Percentiles rank a stretch among this genome's conserved stretches.
These are phyloP conservation scores for Pseudozyma tsukubaensis DNA, from an alignment of 1,284 basidiomycete species.

Conservation along the genomic window DNA sequence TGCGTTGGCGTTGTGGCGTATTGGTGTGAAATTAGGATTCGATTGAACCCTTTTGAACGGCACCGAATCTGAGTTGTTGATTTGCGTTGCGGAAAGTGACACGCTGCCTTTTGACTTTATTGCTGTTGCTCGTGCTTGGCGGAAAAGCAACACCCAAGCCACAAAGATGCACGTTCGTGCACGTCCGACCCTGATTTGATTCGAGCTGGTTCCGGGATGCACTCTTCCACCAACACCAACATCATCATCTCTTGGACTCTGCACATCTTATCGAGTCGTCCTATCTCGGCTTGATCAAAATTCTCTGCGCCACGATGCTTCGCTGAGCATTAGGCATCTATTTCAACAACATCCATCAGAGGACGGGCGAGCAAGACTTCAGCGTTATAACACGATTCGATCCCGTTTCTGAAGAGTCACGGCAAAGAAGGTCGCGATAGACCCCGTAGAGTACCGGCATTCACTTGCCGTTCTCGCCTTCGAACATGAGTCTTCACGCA, in stretches of 20 bases:
- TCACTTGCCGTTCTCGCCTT: not conserved
- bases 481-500: constrained; percentile 22
- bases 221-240: not conserved
- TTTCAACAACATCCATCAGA: no score
- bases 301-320: no score
- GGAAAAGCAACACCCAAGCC: no score
- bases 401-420: no score
- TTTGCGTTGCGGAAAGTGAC: constrained; percentile 7
- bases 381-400: no score
- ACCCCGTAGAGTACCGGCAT: no score
- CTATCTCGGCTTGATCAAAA: not conserved
- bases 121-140: not conserved
- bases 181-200: not conserved
- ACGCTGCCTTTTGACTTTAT: not conserved
- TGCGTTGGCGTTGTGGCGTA: not conserved
- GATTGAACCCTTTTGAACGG: not conserved
- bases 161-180: constrained; percentile 1
- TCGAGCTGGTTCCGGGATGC: not conserved
- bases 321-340: no score
- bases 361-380: no score
- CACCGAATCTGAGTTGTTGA: not conserved
- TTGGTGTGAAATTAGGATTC: not conserved
- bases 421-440: no score
- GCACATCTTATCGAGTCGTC: not conserved
- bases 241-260: not conserved